These are phyloP conservation scores for Sarcomyxa edulis DNA, from an alignment of 768 basidiomycete genomes.

Conservation along the genomic window DNA sequence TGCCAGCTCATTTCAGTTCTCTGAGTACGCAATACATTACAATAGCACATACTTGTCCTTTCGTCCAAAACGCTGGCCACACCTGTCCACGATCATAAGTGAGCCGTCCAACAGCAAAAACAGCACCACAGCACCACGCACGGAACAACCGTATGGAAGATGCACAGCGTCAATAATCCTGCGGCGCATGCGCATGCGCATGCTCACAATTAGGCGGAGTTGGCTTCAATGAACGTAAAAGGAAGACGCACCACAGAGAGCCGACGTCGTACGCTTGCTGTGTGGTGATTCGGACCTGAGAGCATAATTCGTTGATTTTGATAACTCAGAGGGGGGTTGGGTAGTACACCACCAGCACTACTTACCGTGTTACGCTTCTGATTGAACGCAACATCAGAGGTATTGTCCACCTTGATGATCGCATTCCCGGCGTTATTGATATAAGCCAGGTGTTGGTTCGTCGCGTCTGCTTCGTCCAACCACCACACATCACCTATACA, in stretches of 20 bases:
- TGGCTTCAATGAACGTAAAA: no score
- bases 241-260: slow-evolving; percentile 34
- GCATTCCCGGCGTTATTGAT: slow-evolving; percentile 52
- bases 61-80: slow-evolving; percentile 44
- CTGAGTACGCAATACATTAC: no score
- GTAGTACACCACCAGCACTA: not conserved
- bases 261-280: slow-evolving; percentile 34
- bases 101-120: not conserved
- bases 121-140: slow-evolving; percentile 16
- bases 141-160: slow-evolving; percentile 53
- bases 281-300: slow-evolving; percentile 37
- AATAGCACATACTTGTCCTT: slow-evolving; percentile 26
- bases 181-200: no score
- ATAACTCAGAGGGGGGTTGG: not conserved
- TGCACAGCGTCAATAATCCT: slow-evolving; percentile 38
- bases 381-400: slow-evolving; percentile 38
- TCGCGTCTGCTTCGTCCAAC: slow-evolving; percentile 36
- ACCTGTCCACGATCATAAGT: slow-evolving; percentile 19
- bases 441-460: slow-evolving; percentile 39
- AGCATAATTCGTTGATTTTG: not conserved
- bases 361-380: slow-evolving; percentile 55
- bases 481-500: slow-evolving; percentile 46
- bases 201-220: no score
- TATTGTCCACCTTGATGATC: slow-evolving; percentile 72
- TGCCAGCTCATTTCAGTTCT: no score